A percentile compares a stretch with the other conserved stretches of the same genome.
Evolutionary conservation across 2,329 filamentous ascomycete genomes (phyloP).

Genomic region (Stagonosporopsis tanaceti): DNA sequence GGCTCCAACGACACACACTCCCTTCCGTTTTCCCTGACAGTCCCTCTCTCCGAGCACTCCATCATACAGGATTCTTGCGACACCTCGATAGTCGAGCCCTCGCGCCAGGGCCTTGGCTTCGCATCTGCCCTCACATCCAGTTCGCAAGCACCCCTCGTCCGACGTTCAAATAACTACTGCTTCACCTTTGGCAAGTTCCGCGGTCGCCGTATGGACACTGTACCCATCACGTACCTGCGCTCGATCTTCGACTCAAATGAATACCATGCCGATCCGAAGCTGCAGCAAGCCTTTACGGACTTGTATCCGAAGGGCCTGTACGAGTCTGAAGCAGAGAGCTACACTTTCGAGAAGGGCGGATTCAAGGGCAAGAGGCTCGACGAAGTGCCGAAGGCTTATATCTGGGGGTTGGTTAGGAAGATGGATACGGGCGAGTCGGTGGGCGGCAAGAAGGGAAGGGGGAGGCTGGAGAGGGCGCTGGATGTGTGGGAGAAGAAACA

Average conservation of each 20-base stretch:
- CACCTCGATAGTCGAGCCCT: neutral
- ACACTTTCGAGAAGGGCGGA: conserved; percentile 11
- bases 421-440: neutral
- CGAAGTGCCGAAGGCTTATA: conserved; percentile 13
- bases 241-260: conserved; percentile 6
- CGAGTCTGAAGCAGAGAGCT: conserved; percentile 13
- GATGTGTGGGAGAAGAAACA: conserved; percentile 14
- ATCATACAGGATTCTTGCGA: neutral
- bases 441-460: conserved; percentile 4
- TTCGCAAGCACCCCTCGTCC: neutral
- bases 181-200: conserved; percentile 14
- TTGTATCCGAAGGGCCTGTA: conserved; percentile 15
- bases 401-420: conserved; percentile 12
- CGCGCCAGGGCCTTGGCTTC: conserved; percentile 16
- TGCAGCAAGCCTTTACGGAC: conserved; percentile 12
- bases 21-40: conserved; percentile 14
- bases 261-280: conserved; percentile 4
- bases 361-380: conserved; percentile 16
- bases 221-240: conserved; percentile 14
- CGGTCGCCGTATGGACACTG: conserved; percentile 17
- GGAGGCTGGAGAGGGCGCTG: conserved; percentile 8
- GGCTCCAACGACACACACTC: neutral
- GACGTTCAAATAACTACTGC: conserved; percentile 16
- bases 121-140: neutral
- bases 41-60: conserved; percentile 6